Evolutionary conservation across 345 rosid genomes (phyloP), one percentile per base, ranked within the genome.

Genomic region (Combretum micranthum): DNA sequence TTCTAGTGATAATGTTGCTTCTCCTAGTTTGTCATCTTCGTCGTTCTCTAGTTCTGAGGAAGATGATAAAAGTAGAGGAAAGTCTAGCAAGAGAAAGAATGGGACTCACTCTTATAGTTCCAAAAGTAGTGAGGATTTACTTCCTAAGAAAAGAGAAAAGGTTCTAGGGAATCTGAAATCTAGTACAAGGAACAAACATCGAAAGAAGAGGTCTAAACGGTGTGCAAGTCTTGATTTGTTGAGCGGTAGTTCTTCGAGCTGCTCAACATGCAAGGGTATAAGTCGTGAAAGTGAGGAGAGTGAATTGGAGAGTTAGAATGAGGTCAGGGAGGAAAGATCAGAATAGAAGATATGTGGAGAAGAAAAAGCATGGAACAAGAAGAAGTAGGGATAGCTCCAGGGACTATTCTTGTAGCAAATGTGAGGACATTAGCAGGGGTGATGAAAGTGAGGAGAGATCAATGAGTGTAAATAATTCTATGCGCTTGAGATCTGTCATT

Each of bases 401-500:
- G 62, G 76, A 76, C 60, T 61, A 18, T 61, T 79, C 70, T 55
- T 59, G 43, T 47, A 57, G 72, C 62, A 56, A 50, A 43, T 47
- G 4, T 39, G 57, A 25, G 32, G 32, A 59, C 57, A 78, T 56
- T 66, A 52, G 55, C 60, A 61, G 63, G 43, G 76, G 66, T 65
- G 56, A 62, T 56, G 51, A 59, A 55, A 65, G 59, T 44, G 72
- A 72, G 56, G 83, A 73, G 59, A 67, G 53, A 64, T 60, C 75
- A 32, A 63, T 52, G 43, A 20, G 61, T 5, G 77, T 67, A 59
- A 66, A 58, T 62, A 66, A 65, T 54, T 32, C 78, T 3, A 74
- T 69, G 55, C 70, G 77, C 66, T 75, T 81, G 64, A 86, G 70
- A 62, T 88, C 96, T 18, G 80, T 88, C 66, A 52, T 88, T 59